These are phyloP conservation scores for Garcia nutans DNA, from an alignment of 345 rosid species.

Conservation along the genomic window DNA sequence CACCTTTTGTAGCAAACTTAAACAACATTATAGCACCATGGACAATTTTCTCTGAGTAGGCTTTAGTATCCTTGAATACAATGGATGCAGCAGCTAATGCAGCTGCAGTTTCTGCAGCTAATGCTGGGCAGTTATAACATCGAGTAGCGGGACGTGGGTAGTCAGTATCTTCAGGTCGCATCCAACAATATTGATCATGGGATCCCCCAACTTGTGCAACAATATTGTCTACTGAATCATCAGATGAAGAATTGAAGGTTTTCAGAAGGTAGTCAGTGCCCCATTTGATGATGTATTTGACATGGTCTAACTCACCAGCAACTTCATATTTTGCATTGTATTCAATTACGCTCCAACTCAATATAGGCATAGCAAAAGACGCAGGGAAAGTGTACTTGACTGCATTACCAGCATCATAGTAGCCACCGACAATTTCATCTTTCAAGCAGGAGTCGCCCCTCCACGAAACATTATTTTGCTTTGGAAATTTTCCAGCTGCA, in stretches of 20 bases:
- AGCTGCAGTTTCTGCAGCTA: slow-evolving; percentile 96
- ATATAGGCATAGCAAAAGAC: slow-evolving; percentile 90
- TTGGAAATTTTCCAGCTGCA: slow-evolving; percentile 87
- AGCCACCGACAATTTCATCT: slow-evolving; percentile 90
- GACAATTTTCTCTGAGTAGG: slow-evolving; percentile 81
- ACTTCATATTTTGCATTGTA: slow-evolving; percentile 89
- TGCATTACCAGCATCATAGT: slow-evolving; percentile 89
- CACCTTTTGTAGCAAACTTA: slow-evolving; percentile 60
- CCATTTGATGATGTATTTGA: slow-evolving; percentile 86
- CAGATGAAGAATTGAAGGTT: slow-evolving; percentile 62
- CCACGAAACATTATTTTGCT: slow-evolving; percentile 89
- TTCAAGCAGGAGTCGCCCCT: slow-evolving; percentile 75
- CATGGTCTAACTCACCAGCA: slow-evolving; percentile 81
- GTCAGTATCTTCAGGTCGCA: slow-evolving; percentile 93
- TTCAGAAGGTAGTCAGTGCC: slow-evolving; percentile 88
- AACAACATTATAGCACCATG: slow-evolving; percentile 76
- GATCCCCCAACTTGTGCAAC: slow-evolving; percentile 80
- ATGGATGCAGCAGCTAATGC: slow-evolving; percentile 91
- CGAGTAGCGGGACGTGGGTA: slow-evolving; percentile 54
- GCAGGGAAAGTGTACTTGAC: slow-evolving; percentile 85
- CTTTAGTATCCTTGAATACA: slow-evolving; percentile 83
- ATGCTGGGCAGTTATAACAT: slow-evolving; percentile 78
- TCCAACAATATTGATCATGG: slow-evolving; percentile 94
- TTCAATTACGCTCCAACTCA: slow-evolving; percentile 98
- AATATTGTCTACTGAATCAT: slow-evolving; percentile 54